These are phyloP conservation scores for Globisporangium lucens DNA, from an alignment of 352 stramenopile genomes.

Conservation along the genomic window DNA sequence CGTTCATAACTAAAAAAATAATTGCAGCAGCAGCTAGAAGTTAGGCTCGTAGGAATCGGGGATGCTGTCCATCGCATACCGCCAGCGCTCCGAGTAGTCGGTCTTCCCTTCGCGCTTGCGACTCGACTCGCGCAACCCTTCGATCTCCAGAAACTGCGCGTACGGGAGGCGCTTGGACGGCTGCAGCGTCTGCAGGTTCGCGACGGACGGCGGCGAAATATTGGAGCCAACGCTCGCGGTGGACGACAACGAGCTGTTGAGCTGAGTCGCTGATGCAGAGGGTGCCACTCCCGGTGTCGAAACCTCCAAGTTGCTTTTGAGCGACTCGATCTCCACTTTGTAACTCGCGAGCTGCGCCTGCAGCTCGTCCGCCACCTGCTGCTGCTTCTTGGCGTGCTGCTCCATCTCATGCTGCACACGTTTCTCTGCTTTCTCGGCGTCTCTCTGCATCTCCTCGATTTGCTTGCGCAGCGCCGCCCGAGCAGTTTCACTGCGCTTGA, in stretches of 20 bases:
- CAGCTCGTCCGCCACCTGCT: conserved; percentile 10
- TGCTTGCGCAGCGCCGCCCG: conserved; percentile 19
- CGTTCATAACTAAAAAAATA: neutral
- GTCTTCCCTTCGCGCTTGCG: conserved; percentile 33
- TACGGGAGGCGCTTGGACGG: conserved; percentile 67
- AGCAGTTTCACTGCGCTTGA: conserved; percentile 29
- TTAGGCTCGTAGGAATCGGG: conserved; percentile 1
- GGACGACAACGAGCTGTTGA: conserved; percentile 9
- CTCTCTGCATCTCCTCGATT: conserved; percentile 13
- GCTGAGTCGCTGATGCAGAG: neutral
- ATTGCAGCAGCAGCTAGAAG: neutral
- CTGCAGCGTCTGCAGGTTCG: conserved; percentile 30
- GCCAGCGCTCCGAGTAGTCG: conserved; percentile 41
- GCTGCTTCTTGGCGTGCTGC: conserved; percentile 10
- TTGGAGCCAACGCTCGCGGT: conserved; percentile 3
- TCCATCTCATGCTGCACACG: conserved; percentile 16
- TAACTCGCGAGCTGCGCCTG: conserved; percentile 16
- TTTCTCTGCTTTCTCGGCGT: conserved; percentile 16
- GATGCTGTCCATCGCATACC: conserved; percentile 8
- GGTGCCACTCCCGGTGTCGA: neutral
- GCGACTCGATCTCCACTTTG: conserved; percentile 6
- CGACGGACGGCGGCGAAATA: neutral
- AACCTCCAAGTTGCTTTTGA: neutral
- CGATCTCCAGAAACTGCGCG: conserved; percentile 74
- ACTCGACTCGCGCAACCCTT: conserved; percentile 74